These are phyloP conservation scores for Cadophora sp. DNA, from an alignment of 2,329 filamentous ascomycete genomes.

Conservation along the genomic window DNA sequence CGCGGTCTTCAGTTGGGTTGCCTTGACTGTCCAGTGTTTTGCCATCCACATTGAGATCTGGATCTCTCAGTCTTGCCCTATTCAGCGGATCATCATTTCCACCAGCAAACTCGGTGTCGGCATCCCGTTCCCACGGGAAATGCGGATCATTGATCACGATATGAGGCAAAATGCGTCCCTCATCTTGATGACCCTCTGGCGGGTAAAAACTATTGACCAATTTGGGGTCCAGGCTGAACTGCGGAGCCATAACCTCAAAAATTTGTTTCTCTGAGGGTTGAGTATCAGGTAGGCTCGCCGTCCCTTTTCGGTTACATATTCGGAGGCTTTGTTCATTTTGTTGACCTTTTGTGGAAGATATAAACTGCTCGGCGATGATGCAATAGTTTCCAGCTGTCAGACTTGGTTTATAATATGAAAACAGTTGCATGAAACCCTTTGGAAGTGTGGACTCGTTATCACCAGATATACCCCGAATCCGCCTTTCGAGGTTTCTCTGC, in stretches of 20 bases:
- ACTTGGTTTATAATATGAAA: conserved; percentile 9
- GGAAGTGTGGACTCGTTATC: background rate
- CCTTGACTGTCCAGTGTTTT: background rate
- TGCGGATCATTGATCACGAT: conserved; percentile 52
- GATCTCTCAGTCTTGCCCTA: conserved; percentile 29
- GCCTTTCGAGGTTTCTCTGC: background rate
- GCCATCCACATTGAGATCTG: background rate
- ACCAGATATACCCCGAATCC: background rate
- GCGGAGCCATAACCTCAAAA: conserved; percentile 22
- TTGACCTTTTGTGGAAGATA: background rate
- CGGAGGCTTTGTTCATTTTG: conserved; percentile 6
- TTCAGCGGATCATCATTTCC: background rate
- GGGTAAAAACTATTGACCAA: conserved; percentile 45
- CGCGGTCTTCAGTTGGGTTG: background rate
- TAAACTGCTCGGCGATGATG: background rate
- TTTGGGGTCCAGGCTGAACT: conserved; percentile 18
- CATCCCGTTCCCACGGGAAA: conserved; percentile 49
- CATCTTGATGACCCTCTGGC: conserved; percentile 47
- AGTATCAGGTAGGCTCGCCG: background rate
- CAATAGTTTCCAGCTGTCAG: conserved; percentile 4
- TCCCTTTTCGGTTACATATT: background rate
- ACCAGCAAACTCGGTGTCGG: background rate
- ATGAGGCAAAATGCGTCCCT: conserved; percentile 49
- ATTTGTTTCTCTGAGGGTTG: background rate
- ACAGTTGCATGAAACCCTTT: background rate